Evolutionary conservation across 345 rosid species (phyloP), one percentile per base, ranked within the genome.

Genomic region (Ceriops tagal): DNA sequence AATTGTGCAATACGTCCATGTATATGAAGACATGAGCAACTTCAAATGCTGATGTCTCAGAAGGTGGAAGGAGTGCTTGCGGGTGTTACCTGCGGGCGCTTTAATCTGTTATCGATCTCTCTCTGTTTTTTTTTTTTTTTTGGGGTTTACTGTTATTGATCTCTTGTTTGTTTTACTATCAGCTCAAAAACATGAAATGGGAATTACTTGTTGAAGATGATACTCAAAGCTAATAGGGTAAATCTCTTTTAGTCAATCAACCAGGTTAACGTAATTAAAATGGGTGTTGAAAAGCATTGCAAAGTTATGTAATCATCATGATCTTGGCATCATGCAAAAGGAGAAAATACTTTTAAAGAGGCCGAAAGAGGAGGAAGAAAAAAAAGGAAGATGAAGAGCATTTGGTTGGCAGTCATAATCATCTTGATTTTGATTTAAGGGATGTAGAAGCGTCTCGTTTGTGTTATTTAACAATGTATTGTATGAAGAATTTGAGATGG

Each of bases 401-500:
- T 75, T 71, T 47, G 80, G 84, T 73, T 20, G 73, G 71, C 66
- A 51, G 68, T 78, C 82, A 43, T 24, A 22, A 10, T 74, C 84
- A 62, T 20, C 53, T 52, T 61, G 35, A 21, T 57, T 37, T 51
- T 37, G 21, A 35, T 69, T 30, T 31, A 6, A 26, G 13, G 1
- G 24, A 67, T 8, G 32, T 8, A 37, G 10, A 67, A 15, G 43
- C 2, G 6, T n/a, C 21, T 20, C 24, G 20, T 19, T 11, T 39
- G 4, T 8, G 28, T 37, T 15, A 21, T 4, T 32, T 0, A 43
- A 43, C 1, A 11, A 13, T 0, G 5, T 43, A 15, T 43, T 43
- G 49, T 43, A 3, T 13, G 49, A 18, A 43, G 49, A 43, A 43
- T 13, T 43, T 3, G 4, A 13, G 49, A 3, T 11, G 18, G 49